phyloP scores from a whole-genome alignment of 2,329 filamentous ascomycete species.

The Cordyceps cateniannulata region DNA sequence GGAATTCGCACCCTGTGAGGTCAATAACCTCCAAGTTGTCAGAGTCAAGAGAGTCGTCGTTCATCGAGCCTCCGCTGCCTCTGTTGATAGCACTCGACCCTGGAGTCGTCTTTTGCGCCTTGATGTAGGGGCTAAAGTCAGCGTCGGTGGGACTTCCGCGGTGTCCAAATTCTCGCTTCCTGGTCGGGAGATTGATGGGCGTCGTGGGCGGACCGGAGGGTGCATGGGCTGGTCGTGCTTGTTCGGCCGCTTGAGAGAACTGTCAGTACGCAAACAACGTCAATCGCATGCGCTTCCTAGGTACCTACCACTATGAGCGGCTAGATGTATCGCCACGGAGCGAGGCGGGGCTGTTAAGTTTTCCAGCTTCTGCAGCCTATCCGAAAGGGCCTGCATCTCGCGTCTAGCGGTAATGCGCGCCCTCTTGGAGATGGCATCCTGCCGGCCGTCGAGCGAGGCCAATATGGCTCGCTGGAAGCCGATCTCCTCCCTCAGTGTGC shows the following conservation, averaged over 20 bases:
- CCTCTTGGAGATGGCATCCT: neutral
- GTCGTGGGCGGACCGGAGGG: neutral
- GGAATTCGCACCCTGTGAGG: conserved; percentile 33
- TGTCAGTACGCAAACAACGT: neutral
- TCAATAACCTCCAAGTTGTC: conserved; percentile 28
- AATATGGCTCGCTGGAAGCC: conserved; percentile 37
- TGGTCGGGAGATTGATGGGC: neutral
- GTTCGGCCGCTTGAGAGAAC: neutral
- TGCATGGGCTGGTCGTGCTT: neutral
- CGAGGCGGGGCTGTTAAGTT: neutral
- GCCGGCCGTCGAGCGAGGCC: conserved; percentile 28
- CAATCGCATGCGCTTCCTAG: neutral
- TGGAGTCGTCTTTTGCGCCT: conserved; percentile 25
- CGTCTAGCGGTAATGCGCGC: neutral
- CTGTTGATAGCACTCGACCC: neutral
- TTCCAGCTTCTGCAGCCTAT: neutral
- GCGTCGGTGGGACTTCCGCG: neutral
- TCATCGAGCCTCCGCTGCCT: neutral
- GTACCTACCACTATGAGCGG: neutral
- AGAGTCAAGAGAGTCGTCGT: neutral
- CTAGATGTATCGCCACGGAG: neutral
- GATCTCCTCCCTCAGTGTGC: conserved; percentile 34
- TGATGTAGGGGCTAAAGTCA: neutral
- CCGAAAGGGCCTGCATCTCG: neutral
- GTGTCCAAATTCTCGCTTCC: conserved; percentile 6